phyloP scores from a whole-genome alignment of 768 basidiomycete genomes.

The Naganishia randhawae region DNA sequence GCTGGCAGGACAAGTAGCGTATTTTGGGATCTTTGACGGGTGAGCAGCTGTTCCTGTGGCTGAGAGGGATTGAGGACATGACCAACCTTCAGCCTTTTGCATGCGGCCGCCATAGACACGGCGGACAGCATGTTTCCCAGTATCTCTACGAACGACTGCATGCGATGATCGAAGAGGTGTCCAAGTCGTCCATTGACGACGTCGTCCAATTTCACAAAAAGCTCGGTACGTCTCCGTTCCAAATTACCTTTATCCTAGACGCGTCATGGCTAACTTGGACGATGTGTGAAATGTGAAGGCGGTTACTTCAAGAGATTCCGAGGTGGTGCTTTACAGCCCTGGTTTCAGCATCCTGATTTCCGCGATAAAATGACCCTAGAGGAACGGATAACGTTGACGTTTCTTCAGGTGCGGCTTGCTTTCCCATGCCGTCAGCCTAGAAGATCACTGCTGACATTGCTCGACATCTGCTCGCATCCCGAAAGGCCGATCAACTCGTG shows the following conservation, averaged over 20 bases:
- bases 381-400: slow-evolving; percentile 78
- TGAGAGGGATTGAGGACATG: background rate
- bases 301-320: slow-evolving; percentile 87
- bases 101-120: slow-evolving; percentile 60
- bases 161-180: slow-evolving; percentile 72
- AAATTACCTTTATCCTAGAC: background rate
- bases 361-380: slow-evolving; percentile 62
- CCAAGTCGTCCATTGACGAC: slow-evolving; percentile 69
- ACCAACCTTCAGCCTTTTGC: background rate
- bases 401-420: slow-evolving; percentile 65
- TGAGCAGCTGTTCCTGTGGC: slow-evolving; percentile 48
- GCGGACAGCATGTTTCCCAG: slow-evolving; percentile 82
- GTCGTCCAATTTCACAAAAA: slow-evolving; percentile 72
- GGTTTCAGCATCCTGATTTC: slow-evolving; percentile 41
- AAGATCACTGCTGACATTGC: background rate
- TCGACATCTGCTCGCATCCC: background rate
- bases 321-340: slow-evolving; percentile 64
- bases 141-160: slow-evolving; percentile 82
- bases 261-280: background rate
- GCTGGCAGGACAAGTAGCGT: slow-evolving; percentile 71
- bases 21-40: slow-evolving; percentile 91
- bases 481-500: slow-evolving; percentile 71
- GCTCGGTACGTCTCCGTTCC: slow-evolving; percentile 54
- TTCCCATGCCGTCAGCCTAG: background rate
- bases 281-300: slow-evolving; percentile 27